A percentile compares a stretch with the other conserved stretches of the same genome.
These are phyloP conservation scores for Aspergillus sp. DNA, from an alignment of 2,329 filamentous ascomycete genomes.

Conservation along the genomic window DNA sequence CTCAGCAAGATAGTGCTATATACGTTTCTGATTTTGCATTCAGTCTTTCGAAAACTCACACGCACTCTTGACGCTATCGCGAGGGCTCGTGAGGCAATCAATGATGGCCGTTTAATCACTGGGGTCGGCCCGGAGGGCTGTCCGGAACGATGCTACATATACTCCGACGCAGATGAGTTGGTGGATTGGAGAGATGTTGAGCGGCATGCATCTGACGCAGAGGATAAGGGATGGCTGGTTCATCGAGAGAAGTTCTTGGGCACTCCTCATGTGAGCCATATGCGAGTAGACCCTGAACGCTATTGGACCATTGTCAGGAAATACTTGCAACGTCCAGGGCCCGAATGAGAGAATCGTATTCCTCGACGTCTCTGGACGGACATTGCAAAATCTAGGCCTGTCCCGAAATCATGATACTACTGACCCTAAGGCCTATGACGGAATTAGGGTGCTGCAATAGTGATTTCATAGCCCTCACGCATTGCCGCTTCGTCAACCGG, in stretches of 20 bases:
- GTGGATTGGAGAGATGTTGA: conserved; percentile 30
- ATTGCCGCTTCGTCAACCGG: not conserved
- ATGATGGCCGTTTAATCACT: conserved; percentile 20
- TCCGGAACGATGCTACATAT: conserved; percentile 30
- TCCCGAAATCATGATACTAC: too few relatives aligned
- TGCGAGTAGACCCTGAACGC: conserved; percentile 28
- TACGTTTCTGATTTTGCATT: conserved; percentile 14
- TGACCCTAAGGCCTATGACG: not conserved
- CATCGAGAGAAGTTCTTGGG: conserved; percentile 29
- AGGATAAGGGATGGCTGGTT: conserved; percentile 25
- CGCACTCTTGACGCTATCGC: conserved; percentile 18
- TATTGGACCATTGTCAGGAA: conserved; percentile 32
- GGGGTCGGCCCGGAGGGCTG: conserved; percentile 5
- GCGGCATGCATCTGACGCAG: conserved; percentile 27
- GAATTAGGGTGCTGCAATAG: not conserved
- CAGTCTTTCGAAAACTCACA: conserved; percentile 11
- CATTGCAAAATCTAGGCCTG: too few relatives aligned
- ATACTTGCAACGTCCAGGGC: conserved; percentile 11
- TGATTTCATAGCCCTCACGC: not conserved
- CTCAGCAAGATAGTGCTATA: conserved; percentile 20
- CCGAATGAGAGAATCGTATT: not conserved
- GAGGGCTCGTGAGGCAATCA: conserved; percentile 21
- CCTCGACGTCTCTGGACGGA: too few relatives aligned
- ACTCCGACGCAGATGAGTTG: conserved; percentile 33
- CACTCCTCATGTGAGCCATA: conserved; percentile 34